phyloP scores from a whole-genome alignment of 1,139 yeast species.

The Yamadazyma kanchanaburiensis region DNA sequence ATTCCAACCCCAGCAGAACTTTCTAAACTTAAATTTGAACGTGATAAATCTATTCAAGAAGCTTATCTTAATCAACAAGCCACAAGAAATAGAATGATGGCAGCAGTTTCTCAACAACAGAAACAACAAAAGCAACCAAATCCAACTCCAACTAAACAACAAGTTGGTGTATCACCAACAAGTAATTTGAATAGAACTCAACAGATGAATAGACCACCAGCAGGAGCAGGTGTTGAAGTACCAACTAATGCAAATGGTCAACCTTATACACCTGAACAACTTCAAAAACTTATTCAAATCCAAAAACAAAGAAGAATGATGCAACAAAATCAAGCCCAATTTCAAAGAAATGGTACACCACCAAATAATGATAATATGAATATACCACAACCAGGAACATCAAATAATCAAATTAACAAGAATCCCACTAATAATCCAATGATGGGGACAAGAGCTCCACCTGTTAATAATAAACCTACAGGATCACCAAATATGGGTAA shows the following conservation, averaged over 20 bases:
- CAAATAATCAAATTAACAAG: conserved; percentile 4
- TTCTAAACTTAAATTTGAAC: conserved; percentile 73
- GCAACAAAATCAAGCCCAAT: conserved; percentile 43
- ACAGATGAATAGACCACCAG: conserved; percentile 1
- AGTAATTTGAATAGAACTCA: conserved; percentile 5
- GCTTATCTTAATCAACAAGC: conserved; percentile 56
- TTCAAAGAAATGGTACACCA: conserved; percentile 8
- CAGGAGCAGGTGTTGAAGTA: conserved; percentile 1
- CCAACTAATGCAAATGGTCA: conserved; percentile 33
- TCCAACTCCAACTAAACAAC: background rate
- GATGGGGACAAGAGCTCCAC: conserved; percentile 16
- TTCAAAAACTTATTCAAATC: conserved; percentile 49
- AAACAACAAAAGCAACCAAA: conserved; percentile 10
- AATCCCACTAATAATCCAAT: conserved; percentile 8
- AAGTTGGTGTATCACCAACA: conserved; percentile 11
- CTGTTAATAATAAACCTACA: conserved; percentile 6
- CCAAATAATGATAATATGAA: conserved; percentile 1
- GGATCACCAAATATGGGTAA: conserved; percentile 1
- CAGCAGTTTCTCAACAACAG: conserved; percentile 16
- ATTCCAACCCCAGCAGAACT: conserved; percentile 81
- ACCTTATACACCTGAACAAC: conserved; percentile 52
- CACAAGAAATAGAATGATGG: conserved; percentile 16
- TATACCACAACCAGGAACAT: conserved; percentile 3
- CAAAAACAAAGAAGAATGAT: conserved; percentile 51
- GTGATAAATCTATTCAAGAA: conserved; percentile 81